A percentile compares a stretch with the other conserved stretches of the same genome.
These are phyloP conservation scores for Ascosphaera pollenicola DNA, from an alignment of 2,329 filamentous ascomycete species.

Conservation along the genomic window DNA sequence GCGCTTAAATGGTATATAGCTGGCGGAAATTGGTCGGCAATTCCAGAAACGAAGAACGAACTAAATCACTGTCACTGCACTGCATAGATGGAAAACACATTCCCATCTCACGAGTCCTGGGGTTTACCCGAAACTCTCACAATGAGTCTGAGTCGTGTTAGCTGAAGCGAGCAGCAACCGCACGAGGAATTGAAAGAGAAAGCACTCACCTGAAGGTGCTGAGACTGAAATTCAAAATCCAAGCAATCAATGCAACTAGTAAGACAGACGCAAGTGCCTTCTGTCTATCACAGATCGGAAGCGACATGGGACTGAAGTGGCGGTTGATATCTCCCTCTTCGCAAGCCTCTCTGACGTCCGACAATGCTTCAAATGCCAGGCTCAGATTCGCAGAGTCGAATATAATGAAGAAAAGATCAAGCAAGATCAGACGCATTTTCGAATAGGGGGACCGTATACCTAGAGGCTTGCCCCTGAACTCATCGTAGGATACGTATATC, in stretches of 20 bases:
- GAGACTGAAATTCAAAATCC: slow-evolving; percentile 73
- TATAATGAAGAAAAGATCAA: slow-evolving; percentile 91
- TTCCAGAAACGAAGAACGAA: no score
- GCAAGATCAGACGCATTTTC: slow-evolving; percentile 72
- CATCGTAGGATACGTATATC: slow-evolving; percentile 83
- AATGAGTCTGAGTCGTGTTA: slow-evolving; percentile 23
- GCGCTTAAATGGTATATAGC: no score
- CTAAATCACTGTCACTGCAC: no score
- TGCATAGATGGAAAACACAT: neutral
- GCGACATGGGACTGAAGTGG: slow-evolving; percentile 12
- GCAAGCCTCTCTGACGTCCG: slow-evolving; percentile 37
- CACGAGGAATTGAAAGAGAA: neutral
- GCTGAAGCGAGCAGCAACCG: neutral
- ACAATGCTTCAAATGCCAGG: slow-evolving; percentile 67
- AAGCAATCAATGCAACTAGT: slow-evolving; percentile 63
- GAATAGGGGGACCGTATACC: slow-evolving; percentile 63
- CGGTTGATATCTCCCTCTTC: slow-evolving; percentile 23
- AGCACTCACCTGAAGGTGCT: slow-evolving; percentile 45
- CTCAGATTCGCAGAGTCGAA: slow-evolving; percentile 89
- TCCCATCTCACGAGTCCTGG: neutral
- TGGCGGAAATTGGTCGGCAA: no score
- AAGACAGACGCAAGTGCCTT: slow-evolving; percentile 58
- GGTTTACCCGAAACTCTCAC: neutral
- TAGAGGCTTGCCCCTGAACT: slow-evolving; percentile 84
- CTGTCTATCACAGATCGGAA: slow-evolving; percentile 37